Evolutionary conservation across 495 filamentous ascomycete species (phyloP).

Genomic region (Hypoxylon trugodes): DNA sequence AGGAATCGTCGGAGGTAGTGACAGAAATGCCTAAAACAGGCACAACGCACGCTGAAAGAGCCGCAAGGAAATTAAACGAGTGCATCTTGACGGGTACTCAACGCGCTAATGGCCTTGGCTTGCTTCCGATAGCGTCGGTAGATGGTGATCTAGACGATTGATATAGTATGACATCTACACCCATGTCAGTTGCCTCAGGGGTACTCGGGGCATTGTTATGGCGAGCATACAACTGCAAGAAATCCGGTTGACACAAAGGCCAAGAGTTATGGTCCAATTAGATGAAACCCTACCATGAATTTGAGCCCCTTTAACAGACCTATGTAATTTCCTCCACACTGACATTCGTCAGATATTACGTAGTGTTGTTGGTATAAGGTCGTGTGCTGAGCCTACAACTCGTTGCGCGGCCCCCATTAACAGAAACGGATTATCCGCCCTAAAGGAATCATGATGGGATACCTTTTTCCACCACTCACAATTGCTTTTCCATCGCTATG

Average conservation of each 20-base stretch:
- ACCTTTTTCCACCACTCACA: slow-evolving; percentile 5
- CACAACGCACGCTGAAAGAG: slow-evolving; percentile 32
- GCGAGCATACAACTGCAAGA: slow-evolving; percentile 7
- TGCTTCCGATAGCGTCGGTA: slow-evolving; percentile 2
- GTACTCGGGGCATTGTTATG: slow-evolving; percentile 4
- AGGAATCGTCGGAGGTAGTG: slow-evolving; percentile 36
- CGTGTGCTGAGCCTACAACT: neutral
- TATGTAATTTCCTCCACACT: slow-evolving; percentile 14
- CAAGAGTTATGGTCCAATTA: slow-evolving; percentile 4
- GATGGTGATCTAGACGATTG: slow-evolving; percentile 9
- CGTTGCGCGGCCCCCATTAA: slow-evolving; percentile 11
- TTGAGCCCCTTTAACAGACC: neutral
- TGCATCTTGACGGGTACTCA: slow-evolving; percentile 18
- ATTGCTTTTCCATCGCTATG: neutral
- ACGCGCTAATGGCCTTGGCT: slow-evolving; percentile 2
- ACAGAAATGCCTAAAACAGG: slow-evolving; percentile 46
- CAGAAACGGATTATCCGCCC: slow-evolving; percentile 7
- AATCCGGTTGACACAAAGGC: neutral
- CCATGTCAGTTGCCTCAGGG: slow-evolving; percentile 9
- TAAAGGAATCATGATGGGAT: neutral
- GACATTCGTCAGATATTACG: slow-evolving; percentile 20
- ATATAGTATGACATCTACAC: slow-evolving; percentile 18
- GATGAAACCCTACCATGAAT: slow-evolving; percentile 5
- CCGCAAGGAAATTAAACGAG: slow-evolving; percentile 19
- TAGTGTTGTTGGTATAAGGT: slow-evolving; percentile 7